Evolutionary conservation across 371 early-diverging fungal genomes (phyloP), one percentile per base, ranked within the genome.

Genomic region (Lichtheimia ornata): DNA sequence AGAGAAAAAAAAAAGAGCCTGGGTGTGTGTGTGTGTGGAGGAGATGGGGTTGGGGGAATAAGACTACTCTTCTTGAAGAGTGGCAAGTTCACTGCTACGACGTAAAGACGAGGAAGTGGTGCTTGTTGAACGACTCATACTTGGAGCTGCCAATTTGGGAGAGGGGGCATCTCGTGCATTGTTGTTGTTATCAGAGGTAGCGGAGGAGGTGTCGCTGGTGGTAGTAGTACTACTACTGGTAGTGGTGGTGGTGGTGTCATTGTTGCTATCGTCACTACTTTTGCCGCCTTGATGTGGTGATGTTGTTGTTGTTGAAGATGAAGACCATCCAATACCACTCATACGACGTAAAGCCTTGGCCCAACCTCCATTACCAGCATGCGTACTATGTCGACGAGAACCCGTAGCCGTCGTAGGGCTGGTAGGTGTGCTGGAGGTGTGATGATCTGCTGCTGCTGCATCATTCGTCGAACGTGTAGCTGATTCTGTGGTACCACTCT

Each of bases 251-350:
- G 22, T 22, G 47, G n/a, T 60, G 52, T 43, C 20, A 15, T 44
- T 51, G 40, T 28, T 47, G 25, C 35, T 55, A 54, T 59, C 49
- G 14, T 56, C 44, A 42, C 53, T 56, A 42, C 53, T 56, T 45
- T 50, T 27, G 40, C 56, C 17, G 13, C 42, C 18, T n/a, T n/a
- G n/a, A n/a, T n/a, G n/a, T 64, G 58, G 42, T 35, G 35, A 9
- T 11, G 18, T 53, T 43, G 63, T 14, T 2, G 56, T 50, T 12
- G 63, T 45, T 28, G 65, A 71, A 22, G 44, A 20, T 43, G 58
- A 40, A 0, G 79, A 64, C 81, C 81, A 80, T 5, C 76, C 77
- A 53, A 77, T 74, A 14, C 67, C 76, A 58, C 76, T 77, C 77
- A 75, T 77, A 50, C 77, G 63, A 56, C 81, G 75, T 18, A 77